Base-by-base conservation (phyloP, 2,329 filamentous ascomycete species). In the Exophiala oligosperma region DNA sequence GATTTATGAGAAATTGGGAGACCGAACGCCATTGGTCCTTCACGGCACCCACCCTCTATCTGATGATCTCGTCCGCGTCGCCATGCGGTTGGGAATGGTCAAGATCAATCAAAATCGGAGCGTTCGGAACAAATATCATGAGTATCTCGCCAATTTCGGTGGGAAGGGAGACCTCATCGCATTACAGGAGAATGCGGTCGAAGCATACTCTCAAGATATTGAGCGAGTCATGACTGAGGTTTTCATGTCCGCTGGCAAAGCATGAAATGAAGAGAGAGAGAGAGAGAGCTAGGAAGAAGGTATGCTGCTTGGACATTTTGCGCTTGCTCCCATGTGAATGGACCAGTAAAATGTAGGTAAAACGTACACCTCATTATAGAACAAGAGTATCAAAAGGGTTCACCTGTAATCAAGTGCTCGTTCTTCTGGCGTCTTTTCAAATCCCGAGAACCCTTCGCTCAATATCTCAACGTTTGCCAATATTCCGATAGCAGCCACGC, bases 1-100 rank as follows among this genome's bases (percentile, higher is more conserved):
- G 2, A 81, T 85, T 52, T 74, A 79, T 57, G 71, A 76, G 21
- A 38, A 54, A 38, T 17, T 37, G 23, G 24, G 38, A 48, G 41
- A 54, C 38, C 46, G 5, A 4, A 64, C 46, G 5, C 64, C 64
- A 1, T 35, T 67, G 1, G 65, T 54, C 2, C 56, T 65, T 12
- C 65, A 69, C 28, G 67, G 67, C 1, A 68, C 67, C 1, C 64
- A 67, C 53, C 26, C 26, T 28, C 26, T 28, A 7, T 28, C 26
- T 28, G 60, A 69, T 43, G 60, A 63, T 9, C 49, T 68, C 0
- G 64, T 69, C 8, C 48, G 26, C 2, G 58, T 57, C 26, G 52
- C 60, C 1, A 63, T 67, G 9, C 26, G 29, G 9, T 58, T 56
- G 9, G 66, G 67, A 6, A 60, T 68, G 8, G 47, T 59, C n/a